Evolutionary conservation across 2,329 filamentous ascomycete genomes (phyloP).

Genomic region (Sporothrix curviconia): DNA sequence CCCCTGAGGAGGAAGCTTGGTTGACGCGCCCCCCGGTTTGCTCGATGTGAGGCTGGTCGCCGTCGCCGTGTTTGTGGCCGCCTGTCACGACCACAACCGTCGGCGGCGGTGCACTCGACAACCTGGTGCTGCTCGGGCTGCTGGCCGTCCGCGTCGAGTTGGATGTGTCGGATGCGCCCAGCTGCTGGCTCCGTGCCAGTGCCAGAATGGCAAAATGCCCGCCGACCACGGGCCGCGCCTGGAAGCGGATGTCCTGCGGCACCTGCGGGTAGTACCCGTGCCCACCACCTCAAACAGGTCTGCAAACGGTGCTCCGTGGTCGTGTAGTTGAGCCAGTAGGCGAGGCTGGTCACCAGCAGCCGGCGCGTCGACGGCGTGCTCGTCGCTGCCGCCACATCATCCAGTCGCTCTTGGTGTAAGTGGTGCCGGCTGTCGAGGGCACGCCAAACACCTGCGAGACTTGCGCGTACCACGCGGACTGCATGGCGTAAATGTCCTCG

Average conservation of each 20-base stretch:
- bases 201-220: conserved; percentile 65
- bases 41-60: conserved; percentile 26
- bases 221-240: conserved; percentile 65
- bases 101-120: background rate
- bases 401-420: conserved; percentile 71
- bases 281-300: conserved; percentile 63
- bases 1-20: background rate
- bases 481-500: conserved; percentile 26
- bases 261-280: conserved; percentile 44
- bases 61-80: conserved; percentile 53
- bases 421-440: conserved; percentile 63
- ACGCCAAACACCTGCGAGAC: conserved; percentile 65
- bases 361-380: conserved; percentile 48
- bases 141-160: background rate
- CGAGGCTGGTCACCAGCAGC: conserved; percentile 57
- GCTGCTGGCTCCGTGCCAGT: conserved; percentile 28
- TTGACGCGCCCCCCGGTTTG: background rate
- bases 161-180: background rate
- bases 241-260: conserved; percentile 54
- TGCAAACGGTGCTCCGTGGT: conserved; percentile 54
- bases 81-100: background rate
- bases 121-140: no score
- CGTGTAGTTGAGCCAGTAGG: conserved; percentile 64
- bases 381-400: conserved; percentile 66
- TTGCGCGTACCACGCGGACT: conserved; percentile 30